A percentile compares a stretch with the other conserved stretches of the same genome.
Evolutionary conservation across 768 basidiomycete species (phyloP).

Genomic region (Russula earlei): DNA sequence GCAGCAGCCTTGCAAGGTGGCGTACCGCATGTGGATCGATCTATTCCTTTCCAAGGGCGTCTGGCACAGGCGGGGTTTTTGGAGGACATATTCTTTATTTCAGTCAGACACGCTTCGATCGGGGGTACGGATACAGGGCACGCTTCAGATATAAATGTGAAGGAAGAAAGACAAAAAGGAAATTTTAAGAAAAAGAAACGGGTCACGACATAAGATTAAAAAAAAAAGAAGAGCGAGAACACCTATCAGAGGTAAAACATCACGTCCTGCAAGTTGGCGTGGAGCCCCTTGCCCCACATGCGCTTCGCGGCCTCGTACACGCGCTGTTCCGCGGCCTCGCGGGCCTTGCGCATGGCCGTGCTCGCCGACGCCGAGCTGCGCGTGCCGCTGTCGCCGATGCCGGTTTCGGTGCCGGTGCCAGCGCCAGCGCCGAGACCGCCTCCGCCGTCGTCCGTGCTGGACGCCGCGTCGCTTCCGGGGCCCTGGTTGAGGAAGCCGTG

Average conservation of each 20-base stretch:
- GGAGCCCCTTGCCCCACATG: slow-evolving; percentile 32
- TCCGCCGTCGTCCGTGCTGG: not conserved
- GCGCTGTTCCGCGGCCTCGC: slow-evolving; percentile 23
- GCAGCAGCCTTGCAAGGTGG: no score
- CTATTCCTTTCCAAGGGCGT: no score
- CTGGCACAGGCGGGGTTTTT: no score
- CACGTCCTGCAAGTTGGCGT: slow-evolving; percentile 44
- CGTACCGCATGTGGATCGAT: no score
- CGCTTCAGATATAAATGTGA: no score
- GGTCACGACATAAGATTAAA: not conserved
- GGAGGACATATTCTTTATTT: no score
- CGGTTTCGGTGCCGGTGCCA: slow-evolving; percentile 29
- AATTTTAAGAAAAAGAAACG: no score
- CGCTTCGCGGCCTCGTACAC: slow-evolving; percentile 35
- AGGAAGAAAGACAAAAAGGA: no score
- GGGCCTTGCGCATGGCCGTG: slow-evolving; percentile 24
- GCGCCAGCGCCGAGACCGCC: not conserved
- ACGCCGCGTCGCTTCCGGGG: slow-evolving; percentile 26
- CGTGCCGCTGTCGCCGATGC: not conserved
- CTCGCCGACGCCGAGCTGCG: slow-evolving; percentile 22
- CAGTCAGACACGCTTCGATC: no score
- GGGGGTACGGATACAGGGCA: no score
- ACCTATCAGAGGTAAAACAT: slow-evolving; percentile 62
- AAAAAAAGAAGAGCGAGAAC: no score
- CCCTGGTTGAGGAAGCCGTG: slow-evolving; percentile 53